Evolutionary conservation across 306 rosid genomes (phyloP), one percentile per base, ranked within the genome.

Genomic region (Vigna nakashimae): DNA sequence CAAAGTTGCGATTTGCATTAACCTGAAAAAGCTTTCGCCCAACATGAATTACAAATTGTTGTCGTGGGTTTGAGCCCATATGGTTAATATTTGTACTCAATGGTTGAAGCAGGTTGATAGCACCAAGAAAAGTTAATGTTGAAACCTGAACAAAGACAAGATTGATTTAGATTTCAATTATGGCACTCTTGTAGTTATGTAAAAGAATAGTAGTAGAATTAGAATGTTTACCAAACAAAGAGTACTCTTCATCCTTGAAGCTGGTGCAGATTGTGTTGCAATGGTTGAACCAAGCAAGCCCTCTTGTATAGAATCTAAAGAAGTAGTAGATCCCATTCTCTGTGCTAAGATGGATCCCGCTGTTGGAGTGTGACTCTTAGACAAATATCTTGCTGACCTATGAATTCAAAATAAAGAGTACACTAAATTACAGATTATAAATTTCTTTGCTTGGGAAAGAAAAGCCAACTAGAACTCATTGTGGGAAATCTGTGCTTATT

Each of bases 351-450:
- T 4, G 76, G 92, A 88, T 69, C 90, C 90, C 4, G 87, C 79
- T 49, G 90, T 63, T 59, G 98, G 91, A 69, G 98, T 90, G 69
- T 84, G 86, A 86, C 91, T 87, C 67, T 71, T 83, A 18, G 96
- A 86, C 64, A 91, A 84, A 86, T 91, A 90, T 79, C 98, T 91
- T 66, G 97, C 98, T 1, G 98, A 90, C 82, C 97, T 93, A 84
- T 80, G 78, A 65, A 79, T 79, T 75, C 69, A 68, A 68, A 65
- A 72, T 18, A 57, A 77, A 24, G 42, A 12, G 64, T 40, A 63
- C 17, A 67, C 51, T 68, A 67, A 12, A 45, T 12, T 42, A 67
- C 72, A 67, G 15, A 68, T 67, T 18, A 82, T 46, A 77, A 74
- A 8, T 80, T 71, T 28, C 15, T 53, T 26, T 32, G 22, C 13